Percentiles rank a stretch among this genome's conserved stretches.
Conservation (phyloP, 495 filamentous ascomycete genomes). For the Durotheca rogersii region DNA sequence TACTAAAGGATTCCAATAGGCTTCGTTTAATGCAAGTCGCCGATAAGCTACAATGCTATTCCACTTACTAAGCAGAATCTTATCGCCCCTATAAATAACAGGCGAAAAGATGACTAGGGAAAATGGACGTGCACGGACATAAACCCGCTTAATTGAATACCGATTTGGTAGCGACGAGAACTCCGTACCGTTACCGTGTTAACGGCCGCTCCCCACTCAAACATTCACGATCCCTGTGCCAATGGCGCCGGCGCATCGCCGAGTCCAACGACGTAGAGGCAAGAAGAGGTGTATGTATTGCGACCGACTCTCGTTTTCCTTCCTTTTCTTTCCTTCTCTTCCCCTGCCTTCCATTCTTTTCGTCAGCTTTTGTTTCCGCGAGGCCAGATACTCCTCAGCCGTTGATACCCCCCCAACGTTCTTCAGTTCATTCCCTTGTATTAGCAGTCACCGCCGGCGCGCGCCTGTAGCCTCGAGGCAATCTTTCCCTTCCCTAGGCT, state of each 20-base stretch:
- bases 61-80: no score
- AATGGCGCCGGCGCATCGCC: neutral
- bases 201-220: conserved; percentile 15
- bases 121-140: no score
- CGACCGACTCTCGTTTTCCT: neutral
- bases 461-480: conserved; percentile 7
- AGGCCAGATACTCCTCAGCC: conserved; percentile 15
- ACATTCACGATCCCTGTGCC: neutral
- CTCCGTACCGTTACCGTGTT: conserved; percentile 25
- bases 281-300: neutral
- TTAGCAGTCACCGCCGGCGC: conserved; percentile 37
- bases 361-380: conserved; percentile 6
- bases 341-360: neutral
- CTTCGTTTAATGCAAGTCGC: no score
- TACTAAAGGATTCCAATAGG: no score
- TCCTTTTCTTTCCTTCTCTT: neutral
- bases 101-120: no score
- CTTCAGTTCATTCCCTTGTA: conserved; percentile 37
- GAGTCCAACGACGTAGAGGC: no score
- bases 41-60: no score
- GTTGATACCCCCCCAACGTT: conserved; percentile 19
- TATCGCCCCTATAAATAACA: no score
- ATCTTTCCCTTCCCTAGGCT: conserved; percentile 1
- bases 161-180: neutral
- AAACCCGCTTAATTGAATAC: neutral